Percentiles rank a stretch among this genome's conserved stretches.
Evolutionary conservation across 176 grass and related monocot genomes (phyloP).

Genomic region (Cenchrus americanus): DNA sequence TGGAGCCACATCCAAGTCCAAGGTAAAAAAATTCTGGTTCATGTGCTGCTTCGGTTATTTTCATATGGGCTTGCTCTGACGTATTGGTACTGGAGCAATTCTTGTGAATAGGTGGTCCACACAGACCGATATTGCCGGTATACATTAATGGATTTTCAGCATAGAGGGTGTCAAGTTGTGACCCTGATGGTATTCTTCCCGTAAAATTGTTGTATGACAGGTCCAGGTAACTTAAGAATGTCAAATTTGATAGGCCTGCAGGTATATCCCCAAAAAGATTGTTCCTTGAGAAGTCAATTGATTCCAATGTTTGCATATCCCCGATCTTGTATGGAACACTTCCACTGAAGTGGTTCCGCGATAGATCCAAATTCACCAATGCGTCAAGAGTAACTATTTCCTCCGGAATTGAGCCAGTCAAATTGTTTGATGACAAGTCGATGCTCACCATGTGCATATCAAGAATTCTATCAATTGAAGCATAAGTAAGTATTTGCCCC

Average conservation of each 20-base stretch:
- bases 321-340: slow-evolving; percentile 18
- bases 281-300: slow-evolving; percentile 47
- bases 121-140: not conserved
- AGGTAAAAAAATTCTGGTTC: not conserved
- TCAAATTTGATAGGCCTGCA: not conserved
- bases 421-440: slow-evolving; percentile 39
- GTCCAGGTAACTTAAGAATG: slow-evolving; percentile 30
- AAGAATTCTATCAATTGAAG: accelerated
- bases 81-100: not conserved
- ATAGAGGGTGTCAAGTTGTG: not conserved
- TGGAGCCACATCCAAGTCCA: not conserved
- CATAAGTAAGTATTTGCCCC: not conserved
- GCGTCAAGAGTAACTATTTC: slow-evolving; percentile 1
- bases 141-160: not conserved
- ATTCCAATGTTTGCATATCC: slow-evolving; percentile 22
- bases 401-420: slow-evolving; percentile 20
- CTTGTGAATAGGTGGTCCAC: not conserved
- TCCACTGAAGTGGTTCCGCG: not conserved
- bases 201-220: not conserved
- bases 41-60: not conserved
- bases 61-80: not conserved
- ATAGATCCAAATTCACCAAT: slow-evolving; percentile 31
- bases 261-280: slow-evolving; percentile 38
- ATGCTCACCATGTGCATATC: not conserved
- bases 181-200: not conserved